A percentile compares a stretch with the other conserved stretches of the same genome.
Evolutionary conservation across 1,139 yeast species (phyloP).

Genomic region (Kodamaea suecica): DNA sequence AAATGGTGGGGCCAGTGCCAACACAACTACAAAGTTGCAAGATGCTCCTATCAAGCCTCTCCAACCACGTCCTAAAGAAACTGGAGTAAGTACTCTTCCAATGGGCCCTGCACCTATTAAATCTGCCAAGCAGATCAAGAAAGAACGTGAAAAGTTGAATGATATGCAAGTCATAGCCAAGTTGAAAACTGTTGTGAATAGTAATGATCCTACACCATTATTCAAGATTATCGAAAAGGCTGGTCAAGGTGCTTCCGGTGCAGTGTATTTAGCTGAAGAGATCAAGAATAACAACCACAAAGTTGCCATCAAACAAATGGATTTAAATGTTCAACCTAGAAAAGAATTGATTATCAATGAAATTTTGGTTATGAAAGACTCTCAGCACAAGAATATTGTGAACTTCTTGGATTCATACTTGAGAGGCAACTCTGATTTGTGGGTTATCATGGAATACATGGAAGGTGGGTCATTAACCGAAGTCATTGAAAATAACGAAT

Average conservation of each 20-base stretch:
- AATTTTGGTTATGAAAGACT: constrained; percentile 49
- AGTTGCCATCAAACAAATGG: constrained; percentile 96
- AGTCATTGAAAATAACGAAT: constrained; percentile 78
- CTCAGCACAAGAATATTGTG: constrained; percentile 47
- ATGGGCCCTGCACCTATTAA: constrained; percentile 30
- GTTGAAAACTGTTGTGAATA: constrained; percentile 77
- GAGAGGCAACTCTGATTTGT: constrained; percentile 37
- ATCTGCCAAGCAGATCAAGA: constrained; percentile 49
- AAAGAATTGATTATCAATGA: constrained; percentile 79
- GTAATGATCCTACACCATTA: constrained; percentile 77
- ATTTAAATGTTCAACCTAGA: constrained; percentile 86
- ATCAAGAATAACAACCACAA: constrained; percentile 35
- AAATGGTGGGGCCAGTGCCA: constrained; percentile 8
- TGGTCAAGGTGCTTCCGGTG: constrained; percentile 99
- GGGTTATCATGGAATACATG: constrained; percentile 31
- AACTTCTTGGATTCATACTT: constrained; percentile 47
- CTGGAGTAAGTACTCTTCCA: constrained; percentile 11
- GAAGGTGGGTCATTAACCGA: constrained; percentile 72
- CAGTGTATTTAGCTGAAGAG: constrained; percentile 83
- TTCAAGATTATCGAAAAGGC: constrained; percentile 90
- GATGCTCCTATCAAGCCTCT: constrained; percentile 21
- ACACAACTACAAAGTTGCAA: constrained; percentile 10
- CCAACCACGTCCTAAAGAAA: constrained; percentile 18
- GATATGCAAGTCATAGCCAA: constrained; percentile 86
- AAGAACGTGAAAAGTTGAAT: constrained; percentile 68